Conservation (phyloP, 1,139 yeast genomes). For the Scheffersomyces illinoinensis region DNA sequence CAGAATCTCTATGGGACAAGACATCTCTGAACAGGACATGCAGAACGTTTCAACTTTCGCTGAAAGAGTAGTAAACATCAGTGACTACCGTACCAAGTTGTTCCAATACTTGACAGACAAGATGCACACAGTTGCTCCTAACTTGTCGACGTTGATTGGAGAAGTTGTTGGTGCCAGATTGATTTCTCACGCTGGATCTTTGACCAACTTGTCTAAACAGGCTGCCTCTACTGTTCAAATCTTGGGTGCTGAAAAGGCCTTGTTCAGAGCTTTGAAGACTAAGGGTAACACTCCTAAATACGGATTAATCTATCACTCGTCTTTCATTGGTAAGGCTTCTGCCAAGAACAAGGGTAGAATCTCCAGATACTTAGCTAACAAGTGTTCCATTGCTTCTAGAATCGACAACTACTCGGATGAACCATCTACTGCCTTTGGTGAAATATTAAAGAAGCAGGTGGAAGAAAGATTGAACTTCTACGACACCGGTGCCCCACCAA, state of each 20-base stretch:
- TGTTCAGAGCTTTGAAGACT: slow-evolving; percentile 97
- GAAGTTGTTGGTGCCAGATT: slow-evolving; percentile 98
- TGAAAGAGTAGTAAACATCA: slow-evolving; percentile 87
- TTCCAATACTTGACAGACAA: slow-evolving; percentile 87
- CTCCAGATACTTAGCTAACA: slow-evolving; percentile 97
- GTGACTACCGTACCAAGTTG: slow-evolving; percentile 88
- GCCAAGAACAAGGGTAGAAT: slow-evolving; percentile 99
- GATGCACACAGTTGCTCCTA: slow-evolving; percentile 98
- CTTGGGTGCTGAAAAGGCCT: slow-evolving; percentile 98
- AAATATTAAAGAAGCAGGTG: slow-evolving; percentile 89
- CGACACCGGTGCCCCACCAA: slow-evolving; percentile 95
- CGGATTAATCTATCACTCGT: slow-evolving; percentile 95
- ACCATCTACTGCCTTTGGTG: slow-evolving; percentile 85
- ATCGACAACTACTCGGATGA: slow-evolving; percentile 93
- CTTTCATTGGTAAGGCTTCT: slow-evolving; percentile 95
- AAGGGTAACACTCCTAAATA: slow-evolving; percentile 98
- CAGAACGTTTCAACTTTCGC: slow-evolving; percentile 89
- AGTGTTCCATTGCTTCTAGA: slow-evolving; percentile 98
- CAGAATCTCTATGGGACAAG: slow-evolving; percentile 99
- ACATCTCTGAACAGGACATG: slow-evolving; percentile 91
- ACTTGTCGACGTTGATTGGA: slow-evolving; percentile 93
- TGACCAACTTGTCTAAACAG: slow-evolving; percentile 93
- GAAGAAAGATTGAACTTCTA: slow-evolving; percentile 96
- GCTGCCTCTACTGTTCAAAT: slow-evolving; percentile 99
- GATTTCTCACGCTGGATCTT: slow-evolving; percentile 97